These are phyloP conservation scores for Prunus campanulata DNA, from an alignment of 306 rosid species.

Conservation along the genomic window DNA sequence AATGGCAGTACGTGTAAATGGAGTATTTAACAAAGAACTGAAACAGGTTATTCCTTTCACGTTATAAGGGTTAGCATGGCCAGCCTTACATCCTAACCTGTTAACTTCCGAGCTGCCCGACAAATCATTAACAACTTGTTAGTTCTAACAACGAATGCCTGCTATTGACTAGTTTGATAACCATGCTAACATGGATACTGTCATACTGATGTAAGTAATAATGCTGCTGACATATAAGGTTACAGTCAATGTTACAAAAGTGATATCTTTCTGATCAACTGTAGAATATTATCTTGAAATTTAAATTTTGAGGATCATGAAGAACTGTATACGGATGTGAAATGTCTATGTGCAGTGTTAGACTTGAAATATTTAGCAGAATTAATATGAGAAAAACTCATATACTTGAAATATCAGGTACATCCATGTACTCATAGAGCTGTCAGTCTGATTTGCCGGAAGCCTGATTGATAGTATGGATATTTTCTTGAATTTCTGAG, in stretches of 20 bases:
- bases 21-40: not conserved
- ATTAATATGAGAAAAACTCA: not conserved
- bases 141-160: not conserved
- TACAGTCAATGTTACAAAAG: not conserved
- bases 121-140: not conserved
- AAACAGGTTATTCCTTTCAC: not conserved
- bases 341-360: not conserved
- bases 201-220: not conserved
- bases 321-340: no score
- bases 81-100: not conserved
- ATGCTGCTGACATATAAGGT: not conserved
- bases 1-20: not conserved
- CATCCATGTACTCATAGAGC: not conserved
- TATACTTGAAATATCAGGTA: conserved; percentile 7
- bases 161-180: not conserved
- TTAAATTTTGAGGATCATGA: not conserved
- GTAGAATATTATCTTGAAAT: not conserved
- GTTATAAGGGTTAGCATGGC: not conserved
- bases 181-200: not conserved
- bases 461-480: not conserved
- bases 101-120: not conserved
- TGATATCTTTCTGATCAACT: not conserved
- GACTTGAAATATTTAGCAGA: not conserved
- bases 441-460: not conserved
- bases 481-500: no score